Base-by-base conservation (phyloP, 2,329 filamentous ascomycete species). In the Macrophomina tecta region DNA sequence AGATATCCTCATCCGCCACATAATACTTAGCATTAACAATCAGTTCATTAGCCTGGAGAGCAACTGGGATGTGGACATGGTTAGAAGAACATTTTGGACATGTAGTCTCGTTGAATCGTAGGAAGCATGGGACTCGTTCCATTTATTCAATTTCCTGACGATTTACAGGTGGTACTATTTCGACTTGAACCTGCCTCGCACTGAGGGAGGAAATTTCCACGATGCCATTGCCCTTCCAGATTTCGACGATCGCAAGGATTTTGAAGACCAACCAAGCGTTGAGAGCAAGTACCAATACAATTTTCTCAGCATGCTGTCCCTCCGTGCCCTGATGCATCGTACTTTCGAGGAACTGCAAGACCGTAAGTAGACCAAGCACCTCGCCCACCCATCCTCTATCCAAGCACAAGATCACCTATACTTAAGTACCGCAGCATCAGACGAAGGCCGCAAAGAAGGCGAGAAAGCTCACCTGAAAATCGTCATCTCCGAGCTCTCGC, bases 281-380 rank as follows among this genome's bases (percentile, higher is more conserved):
- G 55, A 60, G 80, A 7, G 79, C 76, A 18, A 28, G 84, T 85
- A 68, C 68, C 87, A 85, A 68, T 83, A 86, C 67, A 83, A 89
- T 69, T 88, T 87, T 72, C 82, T 85, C 2, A 87, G 86, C 0
- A 86, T 88, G 71, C 84, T 89, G 52, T 83, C 85, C 9, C 78
- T 89, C 32, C 80, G 84, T 28, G 79, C 84, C 32, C 76, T 89
- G 1, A 84, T 84, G 38, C 79, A 82, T 1, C 81, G 83, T 32
- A 84, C 87, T 23, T 83, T 89, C 72, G 77, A 78, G 52, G 78
- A 79, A 2, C 80, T 89, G 30, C 83, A 79, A 66, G 82, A 83
- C 69, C 79, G 86, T 87, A 76, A 77, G 84, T 49, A 49, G 46
- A 49, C n/a, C n/a, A 49, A 12, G n/a, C 46, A 8, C n/a, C n/a